Percentiles rank a stretch among this genome's conserved stretches.
Conservation (phyloP, 1,284 basidiomycete species). For the Jaminaea rosea region DNA sequence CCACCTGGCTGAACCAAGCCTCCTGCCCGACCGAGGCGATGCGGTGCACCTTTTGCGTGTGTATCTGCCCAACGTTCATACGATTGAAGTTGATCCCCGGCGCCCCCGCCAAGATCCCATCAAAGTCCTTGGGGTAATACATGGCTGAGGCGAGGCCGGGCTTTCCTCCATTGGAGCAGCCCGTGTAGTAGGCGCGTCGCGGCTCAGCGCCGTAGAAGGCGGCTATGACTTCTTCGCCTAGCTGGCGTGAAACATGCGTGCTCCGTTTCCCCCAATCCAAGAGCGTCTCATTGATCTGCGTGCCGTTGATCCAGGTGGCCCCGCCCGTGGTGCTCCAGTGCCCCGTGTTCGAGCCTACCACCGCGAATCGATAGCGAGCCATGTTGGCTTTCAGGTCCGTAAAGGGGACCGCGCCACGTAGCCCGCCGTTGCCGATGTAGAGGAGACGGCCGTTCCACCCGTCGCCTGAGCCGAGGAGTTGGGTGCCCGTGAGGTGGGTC, state of each 20-base stretch:
- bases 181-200: constrained; percentile 12
- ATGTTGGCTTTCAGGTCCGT: constrained; percentile 9
- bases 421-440: constrained; percentile 13
- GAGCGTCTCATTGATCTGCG: constrained; percentile 11
- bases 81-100: constrained; percentile 38
- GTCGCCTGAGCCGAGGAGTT: constrained; percentile 4
- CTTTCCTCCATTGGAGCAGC: constrained; percentile 41
- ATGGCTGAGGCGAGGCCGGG: constrained; percentile 32
- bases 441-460: constrained; percentile 18
- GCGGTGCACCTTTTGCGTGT: constrained; percentile 5
- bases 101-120: constrained; percentile 43
- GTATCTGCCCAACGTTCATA: constrained; percentile 21
- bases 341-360: constrained; percentile 11
- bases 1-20: constrained; percentile 3
- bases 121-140: constrained; percentile 36
- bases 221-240: constrained; percentile 10
- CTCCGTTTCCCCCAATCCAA: constrained; percentile 7
- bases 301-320: constrained; percentile 12
- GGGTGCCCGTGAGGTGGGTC: constrained; percentile 3
- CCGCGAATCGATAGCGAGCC: constrained; percentile 11
- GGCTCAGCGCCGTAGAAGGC: constrained; percentile 11
- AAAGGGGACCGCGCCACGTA: constrained; percentile 11
- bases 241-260: constrained; percentile 7
- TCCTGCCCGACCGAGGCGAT: neutral
- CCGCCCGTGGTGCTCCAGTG: constrained; percentile 8